Evolutionary conservation across 1,284 basidiomycete species (phyloP), one percentile per base, ranked within the genome.

Genomic region (Cryptococcus sp.): DNA sequence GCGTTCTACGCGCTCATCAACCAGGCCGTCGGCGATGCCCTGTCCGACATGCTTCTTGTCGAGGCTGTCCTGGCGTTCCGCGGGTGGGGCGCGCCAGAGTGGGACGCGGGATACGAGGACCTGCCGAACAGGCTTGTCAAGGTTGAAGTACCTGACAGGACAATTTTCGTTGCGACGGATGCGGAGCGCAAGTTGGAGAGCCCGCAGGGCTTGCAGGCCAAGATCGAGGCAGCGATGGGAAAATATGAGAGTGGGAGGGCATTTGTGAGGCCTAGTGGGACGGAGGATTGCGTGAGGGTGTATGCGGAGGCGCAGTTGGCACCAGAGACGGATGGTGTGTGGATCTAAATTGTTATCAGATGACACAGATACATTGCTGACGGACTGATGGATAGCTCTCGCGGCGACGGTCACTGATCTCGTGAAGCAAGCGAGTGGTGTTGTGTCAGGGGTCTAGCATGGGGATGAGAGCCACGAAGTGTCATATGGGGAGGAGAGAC

Each of bases 101-200:
- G 96, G 96, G 91, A 98, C 73, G 87, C 87, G 15, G 80, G 92
- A 24, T 99, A 99, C 77, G 83, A 86, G 39, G 96, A 99, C 75
- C 80, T 98, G 53, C 96, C 96, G 2, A 99, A 98, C 78, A 84
- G 92, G 57, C 82, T 98, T n/a, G 88, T 98, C 63, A 98, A 98
- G 76, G 94, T 98, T 11, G 84, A 87, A 56, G 96, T 98, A 2
- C 80, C 81, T 42, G 87, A 98, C 75, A 82, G 95, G 59, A 84
- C 83, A 62, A 80, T 84, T 23, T 98, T 98, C 82, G 86, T 85
- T 70, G 97, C 95, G 1, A 86, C 87, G 70, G 93, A 98, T 75
- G 96, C 96, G 0, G 96, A 99, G 77, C 84, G 96, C 57, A 85
- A 85, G 56, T 81, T 99, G 64, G 84, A 87, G 43, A 87, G 80